These are phyloP conservation scores for Colletotrichum acutatum DNA, from an alignment of 2,329 filamentous ascomycete genomes.

Conservation along the genomic window DNA sequence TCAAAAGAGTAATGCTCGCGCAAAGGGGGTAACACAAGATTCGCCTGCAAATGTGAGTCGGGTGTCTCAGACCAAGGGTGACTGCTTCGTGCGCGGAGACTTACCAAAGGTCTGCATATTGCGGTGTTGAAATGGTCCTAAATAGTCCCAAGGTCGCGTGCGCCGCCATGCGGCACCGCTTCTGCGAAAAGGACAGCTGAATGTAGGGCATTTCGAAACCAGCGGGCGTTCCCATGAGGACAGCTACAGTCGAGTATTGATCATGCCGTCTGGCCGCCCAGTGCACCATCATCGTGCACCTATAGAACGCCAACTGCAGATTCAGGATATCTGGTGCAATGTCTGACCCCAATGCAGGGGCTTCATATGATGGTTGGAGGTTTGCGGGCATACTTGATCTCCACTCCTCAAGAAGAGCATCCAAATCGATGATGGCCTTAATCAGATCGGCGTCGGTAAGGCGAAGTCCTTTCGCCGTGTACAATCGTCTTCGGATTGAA, in stretches of 20 bases:
- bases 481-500: conserved; percentile 23
- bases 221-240: conserved; percentile 4
- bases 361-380: conserved; percentile 17
- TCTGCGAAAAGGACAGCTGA: conserved; percentile 26
- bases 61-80: background rate
- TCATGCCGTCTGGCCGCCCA: conserved; percentile 25
- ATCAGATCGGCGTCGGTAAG: conserved; percentile 11
- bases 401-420: conserved; percentile 32
- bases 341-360: background rate
- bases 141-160: conserved; percentile 24
- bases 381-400: conserved; percentile 14
- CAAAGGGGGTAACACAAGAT: conserved; percentile 30
- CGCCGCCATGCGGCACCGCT: conserved; percentile 27
- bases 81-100: background rate
- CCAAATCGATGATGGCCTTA: conserved; percentile 29
- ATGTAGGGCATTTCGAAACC: conserved; percentile 11
- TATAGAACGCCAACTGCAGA: conserved; percentile 31
- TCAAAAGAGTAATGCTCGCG: conserved; percentile 25
- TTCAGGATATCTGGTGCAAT: conserved; percentile 24
- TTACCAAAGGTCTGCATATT: conserved; percentile 32
- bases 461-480: conserved; percentile 30
- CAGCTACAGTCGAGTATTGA: conserved; percentile 4
- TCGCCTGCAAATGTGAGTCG: conserved; percentile 14
- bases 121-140: conserved; percentile 9
- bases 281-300: conserved; percentile 26